phyloP scores from a whole-genome alignment of 768 basidiomycete genomes.

The Paxillus ammoniavirescens region DNA sequence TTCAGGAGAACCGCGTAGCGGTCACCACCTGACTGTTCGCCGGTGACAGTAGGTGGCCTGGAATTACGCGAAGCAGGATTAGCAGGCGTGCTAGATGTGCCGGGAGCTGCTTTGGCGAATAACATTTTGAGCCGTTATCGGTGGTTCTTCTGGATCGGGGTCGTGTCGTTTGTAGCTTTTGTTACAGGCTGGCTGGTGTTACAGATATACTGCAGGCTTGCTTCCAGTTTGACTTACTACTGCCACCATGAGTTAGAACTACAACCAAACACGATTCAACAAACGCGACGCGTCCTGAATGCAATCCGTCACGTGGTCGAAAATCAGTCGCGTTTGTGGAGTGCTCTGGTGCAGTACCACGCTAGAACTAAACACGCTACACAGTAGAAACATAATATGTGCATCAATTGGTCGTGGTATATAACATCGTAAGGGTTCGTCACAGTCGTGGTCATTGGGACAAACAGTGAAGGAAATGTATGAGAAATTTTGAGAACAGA shows the following conservation, averaged over 20 bases:
- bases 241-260: constrained; percentile 5
- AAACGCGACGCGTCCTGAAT: constrained; percentile 16
- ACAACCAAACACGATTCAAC: constrained; percentile 16
- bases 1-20: constrained; percentile 55
- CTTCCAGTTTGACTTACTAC: too few species aligned
- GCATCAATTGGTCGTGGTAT: constrained; percentile 21
- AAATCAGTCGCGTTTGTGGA: constrained; percentile 15
- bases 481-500: not conserved
- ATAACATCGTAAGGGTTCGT: constrained; percentile 29
- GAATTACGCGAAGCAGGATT: constrained; percentile 28
- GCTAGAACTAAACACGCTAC: too few species aligned
- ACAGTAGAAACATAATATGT: constrained; percentile 11
- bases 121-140: constrained; percentile 19
- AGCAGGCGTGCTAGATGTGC: constrained; percentile 26
- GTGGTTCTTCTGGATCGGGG: not conserved
- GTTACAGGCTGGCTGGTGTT: not conserved
- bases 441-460: constrained; percentile 24
- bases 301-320: constrained; percentile 16
- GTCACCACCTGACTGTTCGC: constrained; percentile 34
- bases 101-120: constrained; percentile 49
- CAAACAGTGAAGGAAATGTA: constrained; percentile 1
- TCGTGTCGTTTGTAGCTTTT: not conserved
- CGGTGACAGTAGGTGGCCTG: constrained; percentile 12
- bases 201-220: not conserved
- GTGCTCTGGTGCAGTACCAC: too few species aligned